Percentiles rank a stretch among this genome's conserved stretches.
Evolutionary conservation across 305 asterid species (phyloP).

Genomic region (Lippia alba): DNA sequence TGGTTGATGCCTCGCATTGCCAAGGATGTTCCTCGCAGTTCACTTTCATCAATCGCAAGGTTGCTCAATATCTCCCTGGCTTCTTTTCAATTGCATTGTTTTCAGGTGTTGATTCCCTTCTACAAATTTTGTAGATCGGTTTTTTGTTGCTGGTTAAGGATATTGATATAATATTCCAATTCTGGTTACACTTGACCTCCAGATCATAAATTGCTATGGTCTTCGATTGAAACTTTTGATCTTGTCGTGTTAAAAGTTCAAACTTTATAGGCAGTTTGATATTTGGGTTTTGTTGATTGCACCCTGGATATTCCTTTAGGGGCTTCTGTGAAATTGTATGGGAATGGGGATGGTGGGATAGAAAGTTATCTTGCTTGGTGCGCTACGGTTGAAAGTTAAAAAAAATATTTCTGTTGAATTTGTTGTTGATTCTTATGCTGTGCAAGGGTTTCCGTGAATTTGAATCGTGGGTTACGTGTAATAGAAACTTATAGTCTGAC

Average conservation of each 20-base stretch:
- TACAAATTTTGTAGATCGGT: slow-evolving; percentile 3
- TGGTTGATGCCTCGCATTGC: slow-evolving; percentile 92
- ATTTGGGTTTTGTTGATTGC: neutral
- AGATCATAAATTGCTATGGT: slow-evolving; percentile 2
- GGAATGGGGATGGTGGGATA: neutral
- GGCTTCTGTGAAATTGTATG: neutral
- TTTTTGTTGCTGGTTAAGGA: slow-evolving; percentile 10
- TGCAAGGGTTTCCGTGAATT: neutral
- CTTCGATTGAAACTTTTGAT: slow-evolving; percentile 5
- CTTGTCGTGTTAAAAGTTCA: neutral
- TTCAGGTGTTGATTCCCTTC: slow-evolving; percentile 15
- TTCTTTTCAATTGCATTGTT: slow-evolving; percentile 10
- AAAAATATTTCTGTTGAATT: too few relatives aligned
- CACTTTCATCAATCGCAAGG: slow-evolving; percentile 99
- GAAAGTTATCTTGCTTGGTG: neutral
- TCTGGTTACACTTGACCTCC: slow-evolving; percentile 4
- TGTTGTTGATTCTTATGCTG: too few relatives aligned
- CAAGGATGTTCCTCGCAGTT: slow-evolving; percentile 95
- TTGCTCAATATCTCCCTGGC: slow-evolving; percentile 32
- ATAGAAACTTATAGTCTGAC: neutral
- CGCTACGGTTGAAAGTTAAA: too few relatives aligned
- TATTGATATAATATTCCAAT: neutral
- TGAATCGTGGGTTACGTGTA: neutral
- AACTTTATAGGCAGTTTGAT: neutral
- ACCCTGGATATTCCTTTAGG: neutral